These are phyloP conservation scores for Carex scoparia DNA, from an alignment of 176 grass and related monocot species.

Conservation along the genomic window DNA sequence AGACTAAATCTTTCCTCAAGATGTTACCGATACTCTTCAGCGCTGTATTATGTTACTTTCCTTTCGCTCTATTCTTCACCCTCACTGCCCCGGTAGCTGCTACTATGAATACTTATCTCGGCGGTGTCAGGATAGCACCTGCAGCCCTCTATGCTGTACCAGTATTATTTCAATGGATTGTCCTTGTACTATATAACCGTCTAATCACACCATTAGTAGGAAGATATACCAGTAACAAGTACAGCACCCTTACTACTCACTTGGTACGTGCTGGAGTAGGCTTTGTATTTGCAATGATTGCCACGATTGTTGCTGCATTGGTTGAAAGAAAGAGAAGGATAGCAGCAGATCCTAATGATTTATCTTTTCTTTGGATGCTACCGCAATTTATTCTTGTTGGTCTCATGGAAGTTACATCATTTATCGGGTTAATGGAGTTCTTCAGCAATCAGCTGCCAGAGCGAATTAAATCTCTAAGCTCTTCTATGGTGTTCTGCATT, in stretches of 20 bases:
- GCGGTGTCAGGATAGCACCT: constrained; percentile 33
- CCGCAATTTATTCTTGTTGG: constrained; percentile 50
- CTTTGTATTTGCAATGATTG: constrained; percentile 31
- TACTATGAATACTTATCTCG: constrained; percentile 41
- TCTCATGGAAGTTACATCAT: constrained; percentile 55
- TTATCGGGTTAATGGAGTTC: constrained; percentile 57
- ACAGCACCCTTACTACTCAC: constrained; percentile 3
- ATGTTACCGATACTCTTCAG: constrained; percentile 62
- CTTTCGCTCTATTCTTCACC: constrained; percentile 47
- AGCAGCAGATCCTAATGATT: background rate
- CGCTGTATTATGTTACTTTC: constrained; percentile 39
- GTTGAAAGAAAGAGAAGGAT: constrained; percentile 19
- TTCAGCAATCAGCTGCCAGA: constrained; percentile 57
- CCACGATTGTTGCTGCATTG: constrained; percentile 26
- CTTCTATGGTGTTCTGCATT: constrained; percentile 57
- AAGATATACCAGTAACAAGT: background rate
- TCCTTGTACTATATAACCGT: constrained; percentile 20
- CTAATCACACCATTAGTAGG: constrained; percentile 2
- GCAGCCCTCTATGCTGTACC: constrained; percentile 64
- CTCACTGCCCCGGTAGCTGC: constrained; percentile 56
- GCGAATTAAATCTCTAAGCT: constrained; percentile 54
- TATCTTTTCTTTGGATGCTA: constrained; percentile 18
- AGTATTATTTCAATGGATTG: constrained; percentile 45
- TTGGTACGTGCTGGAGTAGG: constrained; percentile 35
- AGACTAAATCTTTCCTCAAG: constrained; percentile 26